Conservation (phyloP, 306 rosid species). For the Fagus sylvatica region DNA sequence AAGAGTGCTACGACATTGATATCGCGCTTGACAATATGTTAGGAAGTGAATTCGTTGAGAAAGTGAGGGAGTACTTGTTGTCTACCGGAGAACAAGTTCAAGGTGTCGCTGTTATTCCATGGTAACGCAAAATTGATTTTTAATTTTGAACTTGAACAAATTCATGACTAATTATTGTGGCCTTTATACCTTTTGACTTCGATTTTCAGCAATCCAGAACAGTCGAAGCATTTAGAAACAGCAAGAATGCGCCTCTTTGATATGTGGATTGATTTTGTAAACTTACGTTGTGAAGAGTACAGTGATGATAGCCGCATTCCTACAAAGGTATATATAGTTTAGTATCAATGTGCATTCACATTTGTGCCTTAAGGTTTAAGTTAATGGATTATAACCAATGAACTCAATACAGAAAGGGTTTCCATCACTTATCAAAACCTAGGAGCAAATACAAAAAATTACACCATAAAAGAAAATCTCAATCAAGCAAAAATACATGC, state of each 20-base stretch:
- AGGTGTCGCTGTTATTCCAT: constrained; percentile 78
- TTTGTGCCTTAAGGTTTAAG: background rate
- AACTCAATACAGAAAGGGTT: background rate
- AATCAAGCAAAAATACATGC: no score
- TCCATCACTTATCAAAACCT: background rate
- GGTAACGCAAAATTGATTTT: constrained; percentile 35
- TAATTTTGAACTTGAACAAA: background rate
- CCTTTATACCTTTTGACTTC: background rate
- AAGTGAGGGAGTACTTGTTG: constrained; percentile 70
- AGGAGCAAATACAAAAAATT: background rate
- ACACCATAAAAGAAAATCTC: no score
- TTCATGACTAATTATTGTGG: background rate
- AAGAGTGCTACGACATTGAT: constrained; percentile 86
- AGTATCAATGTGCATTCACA: background rate
- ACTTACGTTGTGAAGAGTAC: constrained; percentile 85
- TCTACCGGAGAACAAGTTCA: constrained; percentile 78
- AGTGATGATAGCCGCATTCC: constrained; percentile 93
- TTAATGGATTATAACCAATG: background rate
- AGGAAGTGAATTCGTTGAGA: constrained; percentile 83
- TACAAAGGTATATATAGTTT: constrained; percentile 45
- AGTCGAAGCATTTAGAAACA: constrained; percentile 95
- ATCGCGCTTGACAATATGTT: constrained; percentile 87
- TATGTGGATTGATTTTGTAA: constrained; percentile 91
- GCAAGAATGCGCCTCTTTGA: constrained; percentile 90
- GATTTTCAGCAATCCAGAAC: constrained; percentile 86